A percentile compares a stretch with the other conserved stretches of the same genome.
Conservation (phyloP, 2,329 filamentous ascomycete genomes). For the Chaetomium sp. region DNA sequence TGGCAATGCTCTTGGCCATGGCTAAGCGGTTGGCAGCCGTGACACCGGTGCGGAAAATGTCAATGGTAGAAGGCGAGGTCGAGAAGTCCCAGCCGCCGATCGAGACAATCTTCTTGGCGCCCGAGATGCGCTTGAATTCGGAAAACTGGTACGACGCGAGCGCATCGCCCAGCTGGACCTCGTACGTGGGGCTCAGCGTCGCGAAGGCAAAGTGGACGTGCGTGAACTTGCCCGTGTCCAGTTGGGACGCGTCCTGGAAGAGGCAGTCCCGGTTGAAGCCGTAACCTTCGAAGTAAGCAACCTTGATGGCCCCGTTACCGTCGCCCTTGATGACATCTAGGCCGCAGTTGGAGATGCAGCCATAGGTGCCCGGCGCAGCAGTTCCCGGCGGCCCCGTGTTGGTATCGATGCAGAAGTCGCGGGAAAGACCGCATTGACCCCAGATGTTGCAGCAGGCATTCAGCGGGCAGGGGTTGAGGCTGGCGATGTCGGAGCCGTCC, state of each 20-base stretch:
- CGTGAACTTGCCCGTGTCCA: constrained; percentile 17
- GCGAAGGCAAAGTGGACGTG: constrained; percentile 28
- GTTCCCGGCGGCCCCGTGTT: constrained; percentile 21
- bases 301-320: not conserved
- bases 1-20: constrained; percentile 32
- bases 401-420: constrained; percentile 26
- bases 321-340: constrained; percentile 28
- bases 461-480: constrained; percentile 34
- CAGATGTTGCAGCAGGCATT: constrained; percentile 21
- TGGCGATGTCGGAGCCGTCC: constrained; percentile 27
- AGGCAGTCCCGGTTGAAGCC: constrained; percentile 12
- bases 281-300: constrained; percentile 21
- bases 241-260: not conserved
- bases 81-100: constrained; percentile 21
- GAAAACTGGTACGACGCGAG: constrained; percentile 10
- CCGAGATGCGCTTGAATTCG: constrained; percentile 2
- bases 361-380: constrained; percentile 25
- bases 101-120: constrained; percentile 17
- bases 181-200: constrained; percentile 10
- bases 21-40: constrained; percentile 4
- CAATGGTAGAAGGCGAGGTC: not conserved
- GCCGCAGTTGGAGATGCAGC: constrained; percentile 37
- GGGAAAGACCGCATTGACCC: constrained; percentile 26
- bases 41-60: constrained; percentile 13
- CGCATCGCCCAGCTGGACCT: not conserved